Percentiles rank a stretch among this genome's conserved stretches.
These are phyloP conservation scores for Euptelea pleiosperma DNA, from an alignment of 164 flowering plant species.

Conservation along the genomic window DNA sequence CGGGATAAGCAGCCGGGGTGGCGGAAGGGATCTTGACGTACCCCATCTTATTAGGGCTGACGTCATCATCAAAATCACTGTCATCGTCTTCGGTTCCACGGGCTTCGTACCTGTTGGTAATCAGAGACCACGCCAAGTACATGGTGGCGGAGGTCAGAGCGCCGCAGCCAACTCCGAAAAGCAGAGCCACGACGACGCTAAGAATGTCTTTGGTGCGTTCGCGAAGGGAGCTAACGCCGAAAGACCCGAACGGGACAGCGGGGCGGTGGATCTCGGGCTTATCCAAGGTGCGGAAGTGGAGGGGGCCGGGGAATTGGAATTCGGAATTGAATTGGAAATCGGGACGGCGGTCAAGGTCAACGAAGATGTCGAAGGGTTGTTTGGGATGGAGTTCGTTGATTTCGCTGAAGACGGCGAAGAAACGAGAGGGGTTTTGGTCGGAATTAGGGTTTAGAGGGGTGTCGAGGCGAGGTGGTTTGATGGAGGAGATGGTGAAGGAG, in stretches of 20 bases:
- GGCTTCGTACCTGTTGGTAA: constrained; percentile 25
- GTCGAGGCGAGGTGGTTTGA: constrained; percentile 5
- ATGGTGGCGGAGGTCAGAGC: constrained; percentile 47
- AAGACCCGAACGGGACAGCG: neutral
- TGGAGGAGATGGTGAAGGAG: constrained; percentile 33
- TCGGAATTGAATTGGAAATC: neutral
- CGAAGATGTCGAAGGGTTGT: constrained; percentile 9
- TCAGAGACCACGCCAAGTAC: constrained; percentile 46
- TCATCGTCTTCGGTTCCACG: constrained; percentile 22
- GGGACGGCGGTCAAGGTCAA: constrained; percentile 12
- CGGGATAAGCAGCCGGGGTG: constrained; percentile 9
- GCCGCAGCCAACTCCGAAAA: constrained; percentile 56
- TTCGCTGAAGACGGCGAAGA: constrained; percentile 18
- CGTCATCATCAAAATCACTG: constrained; percentile 15
- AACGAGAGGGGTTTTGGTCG: constrained; percentile 13
- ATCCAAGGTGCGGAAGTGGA: neutral
- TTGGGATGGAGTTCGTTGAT: constrained; percentile 15
- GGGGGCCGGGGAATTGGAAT: neutral
- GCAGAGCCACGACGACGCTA: constrained; percentile 43
- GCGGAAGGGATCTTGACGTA: constrained; percentile 31
- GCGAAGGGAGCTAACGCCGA: constrained; percentile 28
- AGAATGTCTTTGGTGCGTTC: constrained; percentile 48
- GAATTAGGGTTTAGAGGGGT: constrained; percentile 24
- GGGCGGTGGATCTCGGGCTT: constrained; percentile 2
- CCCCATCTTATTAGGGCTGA: constrained; percentile 21